Conservation (phyloP, 805 yeast genomes). For the Kodamaea lidongshanica region DNA sequence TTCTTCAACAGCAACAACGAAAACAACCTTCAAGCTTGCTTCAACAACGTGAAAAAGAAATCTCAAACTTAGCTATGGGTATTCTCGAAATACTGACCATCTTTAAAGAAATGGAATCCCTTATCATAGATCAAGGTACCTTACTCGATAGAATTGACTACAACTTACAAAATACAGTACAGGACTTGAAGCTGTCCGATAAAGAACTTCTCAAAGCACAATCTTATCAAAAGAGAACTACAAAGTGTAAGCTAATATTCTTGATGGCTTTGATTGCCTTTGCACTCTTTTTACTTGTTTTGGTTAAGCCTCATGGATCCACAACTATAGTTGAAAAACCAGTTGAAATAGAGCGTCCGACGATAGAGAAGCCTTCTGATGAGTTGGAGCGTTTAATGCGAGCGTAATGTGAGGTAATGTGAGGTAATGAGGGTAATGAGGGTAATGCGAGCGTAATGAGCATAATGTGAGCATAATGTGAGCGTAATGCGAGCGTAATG, state of each 20-base stretch:
- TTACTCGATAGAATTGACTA: slow-evolving; percentile 90
- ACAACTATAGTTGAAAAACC: slow-evolving; percentile 20
- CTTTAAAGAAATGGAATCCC: slow-evolving; percentile 84
- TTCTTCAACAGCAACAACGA: slow-evolving; percentile 43
- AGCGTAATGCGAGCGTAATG: too few species aligned
- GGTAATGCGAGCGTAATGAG: too few species aligned
- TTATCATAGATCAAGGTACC: slow-evolving; percentile 94
- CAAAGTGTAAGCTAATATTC: slow-evolving; percentile 83
- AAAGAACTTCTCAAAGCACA: slow-evolving; percentile 73
- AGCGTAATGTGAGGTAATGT: slow-evolving; percentile 2
- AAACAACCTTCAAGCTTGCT: slow-evolving; percentile 28
- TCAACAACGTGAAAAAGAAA: slow-evolving; percentile 80
- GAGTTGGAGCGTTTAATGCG: background rate
- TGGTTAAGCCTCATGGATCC: slow-evolving; percentile 53
- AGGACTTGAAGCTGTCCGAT: slow-evolving; percentile 70
- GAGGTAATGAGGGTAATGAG: too few species aligned
- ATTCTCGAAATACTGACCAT: slow-evolving; percentile 89
- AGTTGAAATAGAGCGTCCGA: slow-evolving; percentile 4
- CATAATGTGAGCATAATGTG: too few species aligned
- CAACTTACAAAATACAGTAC: slow-evolving; percentile 74
- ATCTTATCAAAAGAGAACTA: slow-evolving; percentile 77
- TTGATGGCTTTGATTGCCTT: slow-evolving; percentile 66
- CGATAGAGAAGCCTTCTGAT: slow-evolving; percentile 8
- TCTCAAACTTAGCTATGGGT: slow-evolving; percentile 86
- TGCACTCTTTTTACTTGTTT: slow-evolving; percentile 60